Evolutionary conservation across 1,284 basidiomycete species (phyloP), one percentile per base, ranked within the genome.

Genomic region (Leccinum angustisporum): DNA sequence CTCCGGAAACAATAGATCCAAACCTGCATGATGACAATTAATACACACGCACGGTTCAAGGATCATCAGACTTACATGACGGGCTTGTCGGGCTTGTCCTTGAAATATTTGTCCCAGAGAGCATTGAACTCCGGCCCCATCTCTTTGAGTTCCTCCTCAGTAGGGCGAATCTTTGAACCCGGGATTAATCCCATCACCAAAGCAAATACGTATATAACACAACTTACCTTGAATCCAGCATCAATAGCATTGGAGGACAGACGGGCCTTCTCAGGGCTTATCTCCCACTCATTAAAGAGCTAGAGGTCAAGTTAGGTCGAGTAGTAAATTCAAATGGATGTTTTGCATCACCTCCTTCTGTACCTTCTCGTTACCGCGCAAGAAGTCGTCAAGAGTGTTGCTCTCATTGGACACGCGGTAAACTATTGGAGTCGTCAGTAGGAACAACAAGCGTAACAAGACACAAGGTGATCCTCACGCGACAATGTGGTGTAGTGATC

Each of bases 41-140:
- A 57, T 16, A 52, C 7, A 40, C 36, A 57, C 8, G 5, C 43
- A 36, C 10, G 7, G 25, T 30, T 25, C 58, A 52, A 9, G 27
- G 63, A 52, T 51, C 21, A 18, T 27, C 56, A 18, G 40, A 63
- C 72, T 65, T 69, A 83, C 85, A 89, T 87, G 62, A 89, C 84
- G 3, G 87, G 87, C 78, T 88, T 89, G 79, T 90, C 87, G 60
- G 87, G 87, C 76, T 88, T 88, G 77, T 89, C 83, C 78, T 86
- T 87, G 80, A 88, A 90, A 76, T 88, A 88, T 30, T 60, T 80
- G 69, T 89, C 72, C 84, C 84, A 90, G 53, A 87, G 81, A 65
- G 79, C 78, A 65, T 86, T 86, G 76, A 89, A 89, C 65, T 88
- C 87, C n/a, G 86, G 86, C 18, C 87, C 87, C 86, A 90, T 88